Conservation (phyloP, 2,329 filamentous ascomycete species). For the Paraphoma sp. region DNA sequence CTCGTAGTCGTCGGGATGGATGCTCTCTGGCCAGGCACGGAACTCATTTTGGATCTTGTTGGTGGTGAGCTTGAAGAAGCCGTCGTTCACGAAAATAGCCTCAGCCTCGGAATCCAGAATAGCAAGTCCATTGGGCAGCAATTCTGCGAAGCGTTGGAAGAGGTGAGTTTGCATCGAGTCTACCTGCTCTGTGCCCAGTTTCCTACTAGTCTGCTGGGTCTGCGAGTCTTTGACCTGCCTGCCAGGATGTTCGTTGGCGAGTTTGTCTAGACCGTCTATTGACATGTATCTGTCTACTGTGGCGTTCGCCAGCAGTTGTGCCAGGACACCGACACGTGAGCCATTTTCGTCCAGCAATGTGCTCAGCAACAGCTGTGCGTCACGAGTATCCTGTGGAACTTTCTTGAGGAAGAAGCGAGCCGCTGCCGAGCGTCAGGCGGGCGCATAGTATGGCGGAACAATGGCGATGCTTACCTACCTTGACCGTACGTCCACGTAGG, state of each 20-base stretch:
- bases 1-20: slow-evolving; percentile 53
- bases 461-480: slow-evolving; percentile 44
- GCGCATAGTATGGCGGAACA: neutral
- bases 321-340: slow-evolving; percentile 38
- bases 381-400: slow-evolving; percentile 12
- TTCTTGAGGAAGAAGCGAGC: slow-evolving; percentile 34
- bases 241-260: slow-evolving; percentile 18
- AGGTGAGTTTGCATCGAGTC: slow-evolving; percentile 50
- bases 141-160: slow-evolving; percentile 54
- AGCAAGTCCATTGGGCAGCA: slow-evolving; percentile 54
- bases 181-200: slow-evolving; percentile 12
- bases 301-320: slow-evolving; percentile 35
- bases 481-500: slow-evolving; percentile 44
- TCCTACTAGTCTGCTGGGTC: slow-evolving; percentile 8
- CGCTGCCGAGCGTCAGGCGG: slow-evolving; percentile 22
- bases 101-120: slow-evolving; percentile 54
- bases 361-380: slow-evolving; percentile 37
- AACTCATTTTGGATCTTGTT: slow-evolving; percentile 50
- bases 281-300: slow-evolving; percentile 31
- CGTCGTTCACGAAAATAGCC: slow-evolving; percentile 55
- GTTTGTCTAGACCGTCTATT: slow-evolving; percentile 30
- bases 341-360: slow-evolving; percentile 41
- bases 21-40: slow-evolving; percentile 55
- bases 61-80: slow-evolving; percentile 55
- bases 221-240: slow-evolving; percentile 13